Conservation (phyloP, 352 stramenopile species). For the Lagenidium giganteum region DNA sequence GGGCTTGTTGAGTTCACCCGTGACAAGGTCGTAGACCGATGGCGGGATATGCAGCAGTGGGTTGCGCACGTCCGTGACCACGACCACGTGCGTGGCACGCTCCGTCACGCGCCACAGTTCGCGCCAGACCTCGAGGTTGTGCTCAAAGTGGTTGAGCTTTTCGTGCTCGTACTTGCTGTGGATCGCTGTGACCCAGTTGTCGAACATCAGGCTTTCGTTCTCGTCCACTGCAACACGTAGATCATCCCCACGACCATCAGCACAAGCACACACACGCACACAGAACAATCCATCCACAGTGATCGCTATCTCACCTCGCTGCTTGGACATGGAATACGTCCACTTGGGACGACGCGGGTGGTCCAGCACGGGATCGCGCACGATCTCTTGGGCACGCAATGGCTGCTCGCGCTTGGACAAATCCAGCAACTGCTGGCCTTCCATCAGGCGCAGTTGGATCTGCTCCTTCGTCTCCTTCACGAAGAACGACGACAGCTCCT, state of each 20-base stretch:
- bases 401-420: constrained; percentile 39
- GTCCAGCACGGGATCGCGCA: constrained; percentile 50
- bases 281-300: no score
- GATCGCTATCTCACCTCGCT: no score
- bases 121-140: constrained; percentile 70
- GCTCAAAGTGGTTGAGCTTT: constrained; percentile 69
- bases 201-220: constrained; percentile 71
- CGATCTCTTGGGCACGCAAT: constrained; percentile 39
- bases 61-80: constrained; percentile 63
- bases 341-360: constrained; percentile 52
- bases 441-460: constrained; percentile 66
- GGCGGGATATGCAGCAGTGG: constrained; percentile 66
- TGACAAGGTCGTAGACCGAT: constrained; percentile 69
- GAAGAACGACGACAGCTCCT: constrained; percentile 68
- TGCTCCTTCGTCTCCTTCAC: constrained; percentile 76
- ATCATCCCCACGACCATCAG: not conserved
- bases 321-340: constrained; percentile 68
- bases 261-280: not conserved
- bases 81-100: constrained; percentile 54
- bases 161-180: constrained; percentile 67
- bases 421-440: constrained; percentile 49
- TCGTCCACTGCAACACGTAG: constrained; percentile 37
- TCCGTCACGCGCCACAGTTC: constrained; percentile 74
- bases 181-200: constrained; percentile 68
- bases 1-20: constrained; percentile 48